Percentiles rank a stretch among this genome's conserved stretches.
These are phyloP conservation scores for Inonotus obliquus DNA, from an alignment of 1,284 basidiomycete genomes.

Conservation along the genomic window DNA sequence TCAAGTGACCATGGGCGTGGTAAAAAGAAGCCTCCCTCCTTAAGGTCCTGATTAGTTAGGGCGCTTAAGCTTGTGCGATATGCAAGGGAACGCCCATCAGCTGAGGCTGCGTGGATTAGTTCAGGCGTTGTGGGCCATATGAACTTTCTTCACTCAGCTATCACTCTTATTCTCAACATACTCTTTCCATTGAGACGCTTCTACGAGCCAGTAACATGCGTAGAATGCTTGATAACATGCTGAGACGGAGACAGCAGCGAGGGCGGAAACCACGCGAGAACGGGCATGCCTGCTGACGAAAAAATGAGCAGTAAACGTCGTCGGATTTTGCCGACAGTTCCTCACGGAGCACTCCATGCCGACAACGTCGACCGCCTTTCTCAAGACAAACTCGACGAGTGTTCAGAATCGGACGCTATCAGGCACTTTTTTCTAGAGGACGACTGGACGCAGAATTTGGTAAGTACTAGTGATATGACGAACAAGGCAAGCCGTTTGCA, in stretches of 20 bases:
- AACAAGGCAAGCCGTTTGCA: conserved; percentile 48
- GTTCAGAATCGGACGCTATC: conserved; percentile 9
- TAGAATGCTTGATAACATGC: not conserved
- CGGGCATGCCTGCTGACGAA: not conserved
- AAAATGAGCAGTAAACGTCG: not conserved
- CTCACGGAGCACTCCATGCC: not conserved
- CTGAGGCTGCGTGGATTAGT: too few species aligned
- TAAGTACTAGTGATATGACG: too few species aligned
- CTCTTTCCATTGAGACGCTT: not conserved
- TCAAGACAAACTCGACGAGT: conserved; percentile 3
- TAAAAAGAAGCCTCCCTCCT: not conserved
- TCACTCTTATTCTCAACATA: too few species aligned
- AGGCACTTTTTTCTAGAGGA: conserved; percentile 1
- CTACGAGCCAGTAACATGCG: not conserved
- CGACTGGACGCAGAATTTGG: not conserved
- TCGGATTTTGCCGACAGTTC: not conserved
- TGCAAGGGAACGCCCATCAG: too few species aligned
- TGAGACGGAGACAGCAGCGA: not conserved
- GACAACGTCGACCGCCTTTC: not conserved
- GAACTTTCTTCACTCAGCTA: too few species aligned
- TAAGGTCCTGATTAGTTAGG: not conserved
- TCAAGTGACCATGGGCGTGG: not conserved
- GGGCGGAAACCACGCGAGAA: not conserved
- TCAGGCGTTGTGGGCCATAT: too few species aligned
- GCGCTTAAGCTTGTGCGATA: too few species aligned